Base-by-base conservation (phyloP, 306 rosid genomes). In the Malus fusca region DNA sequence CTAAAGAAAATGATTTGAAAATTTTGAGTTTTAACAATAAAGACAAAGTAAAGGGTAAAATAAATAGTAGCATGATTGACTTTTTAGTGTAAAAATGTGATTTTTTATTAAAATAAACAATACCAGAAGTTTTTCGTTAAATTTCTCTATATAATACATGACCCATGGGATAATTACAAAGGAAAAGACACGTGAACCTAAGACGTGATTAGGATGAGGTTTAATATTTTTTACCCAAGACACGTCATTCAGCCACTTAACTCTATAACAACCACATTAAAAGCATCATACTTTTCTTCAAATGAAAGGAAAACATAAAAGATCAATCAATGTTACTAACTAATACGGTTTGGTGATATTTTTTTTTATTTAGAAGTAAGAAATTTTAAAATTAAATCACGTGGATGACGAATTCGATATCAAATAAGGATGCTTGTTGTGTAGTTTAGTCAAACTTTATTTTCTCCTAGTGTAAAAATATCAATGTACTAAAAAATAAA, bases 381-480 rank as follows among this genome's bases (percentile, higher is more conserved):
- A 35, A 1, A 6, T 35, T 35, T 35, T 35, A 35, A 0, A 2
- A 1, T 35, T 0, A 0, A 35, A 35, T 35, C 0, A 1, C 0
- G 0, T 35, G 0, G 8, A 33, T 33, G 2, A 5, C 2, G 2
- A 33, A 33, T 33, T 33, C 2, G 2, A 33, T 33, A 33, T 1
- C 0, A 33, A 33, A 33, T 33, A 4, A 33, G 0, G 0, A 33
- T 33, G 0, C 0, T 2, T 0, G 5, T 33, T 33, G 0, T 33
- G 37, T 33, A 1, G 8, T 1, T 33, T 33, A 33, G 1, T 0
- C 0, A 1, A 33, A 33, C 2, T 33, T 0, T 0, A 0, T 0
- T 1, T 33, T 0, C 0, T 33, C 0, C 0, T 33, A 33, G 0
- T 33, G 8, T 33, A 35, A 35, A 35, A 35, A 35, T 6, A 35